Evolutionary conservation across 2,329 filamentous ascomycete species (phyloP), one percentile per base, ranked within the genome.

Genomic region (Chaetomium strumarium): DNA sequence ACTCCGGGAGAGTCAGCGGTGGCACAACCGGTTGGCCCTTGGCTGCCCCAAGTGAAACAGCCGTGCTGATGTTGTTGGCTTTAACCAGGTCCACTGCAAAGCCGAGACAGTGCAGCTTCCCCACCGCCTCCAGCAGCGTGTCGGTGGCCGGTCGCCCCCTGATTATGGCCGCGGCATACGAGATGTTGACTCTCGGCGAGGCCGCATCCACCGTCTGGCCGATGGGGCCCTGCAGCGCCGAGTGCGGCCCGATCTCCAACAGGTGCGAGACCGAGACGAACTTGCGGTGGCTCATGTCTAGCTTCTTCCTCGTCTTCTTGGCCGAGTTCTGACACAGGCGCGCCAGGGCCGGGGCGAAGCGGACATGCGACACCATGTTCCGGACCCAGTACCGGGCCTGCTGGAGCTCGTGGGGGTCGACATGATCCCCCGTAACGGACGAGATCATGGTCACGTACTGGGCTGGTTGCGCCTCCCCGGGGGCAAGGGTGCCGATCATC

Each of bases 1-100:
- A 75, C 2, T 63, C 58, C 0, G 72, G 71, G 1, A 68, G 61
- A 17, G 30, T 34, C 10, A 45, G 3, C 11, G 31, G 17, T 14
- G 20, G 19, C 9, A 10, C 33, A 11, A 34, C 33, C 33, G 14
- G 33, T 10, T 3, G 33, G 33, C 33, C 14, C 33, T 34, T 34
- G 24, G 24, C 24, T 24, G 24, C 24, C 24, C 24, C 24, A 7
- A 24, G 24, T 24, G n/a, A 33, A 5, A 11, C 5, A 16, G 39
- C 3, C 30, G 29, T 24, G 10, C 12, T 34, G 33, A 12, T 19
- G 19, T 38, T 31, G 41, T 29, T 38, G 14, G 30, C 48, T 10
- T n/a, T 29, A 10, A 14, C 33, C 41, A 50, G 14, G 20, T 50
- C 48, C n/a, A 50, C 39, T 19, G 16, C 24, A 14, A 37, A 37